These are phyloP conservation scores for Calycina herbarum DNA, from an alignment of 2,329 filamentous ascomycete genomes.

Conservation along the genomic window DNA sequence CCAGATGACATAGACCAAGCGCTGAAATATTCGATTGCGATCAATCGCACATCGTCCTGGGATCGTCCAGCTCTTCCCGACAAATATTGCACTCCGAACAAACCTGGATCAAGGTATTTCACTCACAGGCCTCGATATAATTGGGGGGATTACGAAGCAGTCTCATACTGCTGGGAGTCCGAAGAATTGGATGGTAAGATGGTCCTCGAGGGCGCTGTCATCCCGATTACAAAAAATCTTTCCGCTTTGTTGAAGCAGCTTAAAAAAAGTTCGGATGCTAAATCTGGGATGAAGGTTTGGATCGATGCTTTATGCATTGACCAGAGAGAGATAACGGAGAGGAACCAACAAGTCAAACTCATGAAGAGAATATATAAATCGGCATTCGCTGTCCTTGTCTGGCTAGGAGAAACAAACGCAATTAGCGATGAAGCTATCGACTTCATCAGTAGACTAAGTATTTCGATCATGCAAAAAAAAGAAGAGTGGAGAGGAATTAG, in stretches of 20 bases:
- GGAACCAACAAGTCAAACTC: slow-evolving; percentile 21
- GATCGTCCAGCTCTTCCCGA: too few species aligned
- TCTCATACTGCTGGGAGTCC: slow-evolving; percentile 12
- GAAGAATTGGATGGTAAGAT: neutral
- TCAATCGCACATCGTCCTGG: too few species aligned
- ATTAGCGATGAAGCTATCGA: slow-evolving; percentile 1
- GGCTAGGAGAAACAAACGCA: slow-evolving; percentile 8
- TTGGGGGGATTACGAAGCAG: slow-evolving; percentile 11
- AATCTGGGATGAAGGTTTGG: slow-evolving; percentile 14
- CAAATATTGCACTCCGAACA: neutral
- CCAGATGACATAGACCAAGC: neutral
- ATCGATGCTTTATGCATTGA: slow-evolving; percentile 25
- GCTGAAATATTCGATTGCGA: neutral
- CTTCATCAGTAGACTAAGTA: neutral
- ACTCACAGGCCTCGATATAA: neutral
- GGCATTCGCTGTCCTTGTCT: slow-evolving; percentile 10
- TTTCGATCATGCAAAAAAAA: neutral
- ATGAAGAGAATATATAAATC: slow-evolving; percentile 13
- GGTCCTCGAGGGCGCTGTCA: neutral
- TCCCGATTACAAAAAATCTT: slow-evolving; percentile 4
- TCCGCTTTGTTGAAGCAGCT: neutral
- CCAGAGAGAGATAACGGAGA: slow-evolving; percentile 23
- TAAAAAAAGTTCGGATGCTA: neutral
- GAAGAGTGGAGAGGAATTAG: neutral
- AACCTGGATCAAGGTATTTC: neutral